These are phyloP conservation scores for Euphorbia celastroides DNA, from an alignment of 441 rosid genomes.

Conservation along the genomic window DNA sequence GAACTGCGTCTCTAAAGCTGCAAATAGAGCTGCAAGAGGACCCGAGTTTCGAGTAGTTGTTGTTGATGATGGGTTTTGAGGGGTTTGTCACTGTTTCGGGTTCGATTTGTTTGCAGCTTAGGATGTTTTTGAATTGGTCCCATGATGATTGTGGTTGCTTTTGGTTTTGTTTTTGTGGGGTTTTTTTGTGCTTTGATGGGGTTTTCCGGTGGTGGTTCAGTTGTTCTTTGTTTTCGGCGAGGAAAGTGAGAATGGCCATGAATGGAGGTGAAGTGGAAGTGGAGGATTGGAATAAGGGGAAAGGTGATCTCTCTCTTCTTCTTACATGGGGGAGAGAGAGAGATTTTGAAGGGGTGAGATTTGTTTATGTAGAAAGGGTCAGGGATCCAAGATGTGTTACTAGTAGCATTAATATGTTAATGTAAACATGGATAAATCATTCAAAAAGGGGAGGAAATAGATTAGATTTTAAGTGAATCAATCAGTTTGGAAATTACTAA, in stretches of 20 bases:
- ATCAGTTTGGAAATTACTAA: no score
- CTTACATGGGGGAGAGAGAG: constrained; percentile 17
- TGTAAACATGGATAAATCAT: constrained; percentile 30
- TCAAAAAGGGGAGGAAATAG: background rate
- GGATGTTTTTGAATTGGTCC: constrained; percentile 93
- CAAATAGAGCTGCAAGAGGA: constrained; percentile 88
- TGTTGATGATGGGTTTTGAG: no score
- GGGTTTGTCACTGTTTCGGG: constrained; percentile 74
- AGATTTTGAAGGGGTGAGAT: constrained; percentile 11
- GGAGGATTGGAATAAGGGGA: constrained; percentile 5
- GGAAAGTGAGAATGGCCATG: constrained; percentile 68
- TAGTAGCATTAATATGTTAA: no score
- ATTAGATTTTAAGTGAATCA: no score
- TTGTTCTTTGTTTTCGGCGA: constrained; percentile 36
- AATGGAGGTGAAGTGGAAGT: constrained; percentile 3
- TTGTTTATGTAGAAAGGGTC: constrained; percentile 28
- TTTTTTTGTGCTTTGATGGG: constrained; percentile 30
- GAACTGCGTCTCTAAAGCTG: constrained; percentile 76
- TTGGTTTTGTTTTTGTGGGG: no score
- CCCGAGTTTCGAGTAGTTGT: no score
- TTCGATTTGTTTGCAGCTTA: constrained; percentile 82
- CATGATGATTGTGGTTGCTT: constrained; percentile 60
- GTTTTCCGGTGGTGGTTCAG: constrained; percentile 28
- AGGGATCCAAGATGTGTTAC: constrained; percentile 45
- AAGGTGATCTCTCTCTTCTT: constrained; percentile 16